phyloP scores from a whole-genome alignment of 2,329 filamentous ascomycete genomes.

The Epichloe uncinata region DNA sequence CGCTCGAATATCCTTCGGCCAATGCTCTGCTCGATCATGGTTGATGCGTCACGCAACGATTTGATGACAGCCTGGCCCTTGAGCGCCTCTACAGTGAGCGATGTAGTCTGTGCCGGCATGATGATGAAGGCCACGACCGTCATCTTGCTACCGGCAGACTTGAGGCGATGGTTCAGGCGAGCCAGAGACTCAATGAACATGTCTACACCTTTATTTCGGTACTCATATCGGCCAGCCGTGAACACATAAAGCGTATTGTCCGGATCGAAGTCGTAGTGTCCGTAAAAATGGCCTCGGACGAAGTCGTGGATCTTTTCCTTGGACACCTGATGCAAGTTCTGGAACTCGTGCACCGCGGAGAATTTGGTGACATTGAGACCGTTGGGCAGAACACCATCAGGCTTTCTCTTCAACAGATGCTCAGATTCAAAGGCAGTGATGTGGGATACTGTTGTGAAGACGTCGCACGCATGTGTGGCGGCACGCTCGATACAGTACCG shows the following conservation, averaged over 20 bases:
- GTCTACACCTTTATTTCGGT: conserved; percentile 95
- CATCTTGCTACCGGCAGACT: conserved; percentile 70
- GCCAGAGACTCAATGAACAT: conserved; percentile 99
- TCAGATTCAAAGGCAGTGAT: conserved; percentile 98
- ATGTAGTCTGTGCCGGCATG: conserved; percentile 94
- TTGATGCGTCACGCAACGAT: conserved; percentile 82
- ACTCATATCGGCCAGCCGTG: conserved; percentile 93
- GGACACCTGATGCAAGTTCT: conserved; percentile 90
- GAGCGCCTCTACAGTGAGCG: conserved; percentile 85
- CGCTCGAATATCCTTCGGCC: conserved; percentile 91
- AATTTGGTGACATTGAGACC: conserved; percentile 96
- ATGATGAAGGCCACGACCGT: conserved; percentile 97
- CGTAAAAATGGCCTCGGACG: conserved; percentile 94
- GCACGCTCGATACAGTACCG: conserved; percentile 95
- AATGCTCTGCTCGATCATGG: conserved; percentile 84
- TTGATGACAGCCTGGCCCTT: conserved; percentile 98
- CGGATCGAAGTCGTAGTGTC: conserved; percentile 91
- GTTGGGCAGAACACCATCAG: conserved; percentile 90
- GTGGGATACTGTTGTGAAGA: conserved; percentile 97
- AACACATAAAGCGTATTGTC: conserved; percentile 98
- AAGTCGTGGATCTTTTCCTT: conserved; percentile 99
- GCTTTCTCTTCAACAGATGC: conserved; percentile 92
- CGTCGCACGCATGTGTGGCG: conserved; percentile 81
- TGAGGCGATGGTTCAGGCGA: conserved; percentile 85
- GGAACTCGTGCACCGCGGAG: conserved; percentile 95